Base-by-base conservation (phyloP, 805 yeast species). In the Starmerella bacillaris region DNA sequence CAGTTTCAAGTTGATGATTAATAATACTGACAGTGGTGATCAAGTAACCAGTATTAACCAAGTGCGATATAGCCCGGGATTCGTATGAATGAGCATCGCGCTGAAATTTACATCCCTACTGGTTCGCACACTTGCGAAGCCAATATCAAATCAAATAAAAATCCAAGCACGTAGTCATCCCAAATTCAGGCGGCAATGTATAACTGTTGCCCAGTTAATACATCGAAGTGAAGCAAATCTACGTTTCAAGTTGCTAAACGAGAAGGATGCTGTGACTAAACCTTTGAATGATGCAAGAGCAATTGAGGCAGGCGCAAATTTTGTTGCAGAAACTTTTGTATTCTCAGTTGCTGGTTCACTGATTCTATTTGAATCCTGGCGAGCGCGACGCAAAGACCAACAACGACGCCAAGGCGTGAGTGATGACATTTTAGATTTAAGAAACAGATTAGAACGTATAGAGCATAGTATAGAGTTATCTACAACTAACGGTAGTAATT, bases 261-360 rank as follows among this genome's bases (percentile, higher is more conserved):
- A 41, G 21, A 58, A 58, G 37, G 59, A 63, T 21, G 50, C 67
- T 32, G 68, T 66, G 46, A 67, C 79, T 6, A 65, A 92, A 32
- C 92, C 92, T 0, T 63, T 80, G 51, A 79, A 78, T 51, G 92
- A 79, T 45, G 69, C 72, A 9, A 74, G 71, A 48, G 93, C 94
- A 24, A 67, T 82, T 29, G 89, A 80, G 39, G 70, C 65, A 39
- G 93, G 92, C 1, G 89, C 92, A 30, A 75, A 66, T 37, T 70
- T 79, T 50, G 56, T 80, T 9, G 74, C 86, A 30, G 93, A 80
- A 51, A 52, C 72, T 21, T 75, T 80, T 48, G 71, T 80, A 15
- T 80, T 82, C 44, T 45, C 74, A 19, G 86, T 82, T 18, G 92
- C 89, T 1, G 89, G 92, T 4, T 64, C 74, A 1, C 63, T 78